Evolutionary conservation across 441 rosid species (phyloP).

Genomic region (Erodium chrysanthum): DNA sequence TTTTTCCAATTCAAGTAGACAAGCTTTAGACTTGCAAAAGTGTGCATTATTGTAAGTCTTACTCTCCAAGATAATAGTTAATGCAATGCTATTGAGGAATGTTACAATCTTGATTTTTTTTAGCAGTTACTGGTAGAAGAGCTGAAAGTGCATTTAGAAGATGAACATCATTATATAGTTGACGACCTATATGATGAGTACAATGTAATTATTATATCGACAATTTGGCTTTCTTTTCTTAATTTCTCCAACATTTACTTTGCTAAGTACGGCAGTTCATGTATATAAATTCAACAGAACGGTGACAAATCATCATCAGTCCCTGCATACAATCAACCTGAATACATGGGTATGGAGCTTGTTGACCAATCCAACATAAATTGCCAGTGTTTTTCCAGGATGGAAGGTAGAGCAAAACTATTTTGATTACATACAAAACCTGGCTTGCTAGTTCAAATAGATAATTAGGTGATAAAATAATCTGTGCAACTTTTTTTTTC

Average conservation of each 20-base stretch:
- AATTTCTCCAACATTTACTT: too few relatives aligned
- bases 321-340: background rate
- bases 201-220: constrained; percentile 26
- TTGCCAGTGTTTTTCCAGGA: background rate
- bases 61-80: background rate
- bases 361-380: too few relatives aligned
- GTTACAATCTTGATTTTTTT: background rate
- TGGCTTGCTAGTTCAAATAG: too few relatives aligned
- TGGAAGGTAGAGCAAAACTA: background rate
- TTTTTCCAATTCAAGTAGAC: too few relatives aligned
- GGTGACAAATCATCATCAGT: too few relatives aligned
- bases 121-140: constrained; percentile 37
- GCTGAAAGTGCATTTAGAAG: constrained; percentile 35
- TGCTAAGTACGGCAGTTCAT: too few relatives aligned
- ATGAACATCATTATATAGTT: constrained; percentile 22
- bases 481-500: too few relatives aligned
- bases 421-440: background rate
- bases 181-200: constrained; percentile 30
- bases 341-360: too few relatives aligned
- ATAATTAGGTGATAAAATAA: too few relatives aligned
- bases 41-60: background rate
- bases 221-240: too few relatives aligned
- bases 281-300: too few relatives aligned
- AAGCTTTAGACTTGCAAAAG: background rate
- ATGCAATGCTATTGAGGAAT: background rate